A percentile compares a stretch with the other conserved stretches of the same genome.
Evolutionary conservation across 2,329 filamentous ascomycete species (phyloP).

Genomic region (Trichoderma simmonsii): DNA sequence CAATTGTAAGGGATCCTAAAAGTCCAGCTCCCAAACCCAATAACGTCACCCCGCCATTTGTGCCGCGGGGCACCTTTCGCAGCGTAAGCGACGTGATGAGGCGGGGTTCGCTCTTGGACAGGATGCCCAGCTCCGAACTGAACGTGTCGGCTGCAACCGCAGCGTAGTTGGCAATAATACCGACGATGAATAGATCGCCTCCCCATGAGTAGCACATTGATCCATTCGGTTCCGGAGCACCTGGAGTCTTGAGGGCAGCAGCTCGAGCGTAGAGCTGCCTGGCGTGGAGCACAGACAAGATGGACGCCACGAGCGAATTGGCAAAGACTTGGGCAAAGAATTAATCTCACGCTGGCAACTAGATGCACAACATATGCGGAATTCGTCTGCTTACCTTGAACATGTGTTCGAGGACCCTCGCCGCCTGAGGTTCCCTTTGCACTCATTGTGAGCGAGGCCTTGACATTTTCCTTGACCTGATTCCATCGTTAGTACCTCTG

Average conservation of each 20-base stretch:
- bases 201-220: slow-evolving; percentile 57
- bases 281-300: slow-evolving; percentile 58
- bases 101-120: slow-evolving; percentile 71
- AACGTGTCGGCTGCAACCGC: slow-evolving; percentile 92
- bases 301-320: slow-evolving; percentile 76
- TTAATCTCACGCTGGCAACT: not conserved
- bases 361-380: not conserved
- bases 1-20: slow-evolving; percentile 69
- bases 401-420: slow-evolving; percentile 77
- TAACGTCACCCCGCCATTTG: slow-evolving; percentile 86
- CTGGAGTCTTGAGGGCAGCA: slow-evolving; percentile 36
- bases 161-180: slow-evolving; percentile 80
- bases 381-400: slow-evolving; percentile 58
- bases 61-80: slow-evolving; percentile 79
- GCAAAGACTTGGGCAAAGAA: slow-evolving; percentile 59
- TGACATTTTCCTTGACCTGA: slow-evolving; percentile 82
- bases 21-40: slow-evolving; percentile 71
- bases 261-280: slow-evolving; percentile 54
- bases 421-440: slow-evolving; percentile 70
- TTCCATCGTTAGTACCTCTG: slow-evolving; percentile 20
- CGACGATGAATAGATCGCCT: slow-evolving; percentile 61
- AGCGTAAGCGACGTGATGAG: slow-evolving; percentile 79
- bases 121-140: slow-evolving; percentile 89
- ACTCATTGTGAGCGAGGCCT: slow-evolving; percentile 75
- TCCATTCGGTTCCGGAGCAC: slow-evolving; percentile 33